phyloP scores from a whole-genome alignment of 768 basidiomycete species.

The Galerina marginata region DNA sequence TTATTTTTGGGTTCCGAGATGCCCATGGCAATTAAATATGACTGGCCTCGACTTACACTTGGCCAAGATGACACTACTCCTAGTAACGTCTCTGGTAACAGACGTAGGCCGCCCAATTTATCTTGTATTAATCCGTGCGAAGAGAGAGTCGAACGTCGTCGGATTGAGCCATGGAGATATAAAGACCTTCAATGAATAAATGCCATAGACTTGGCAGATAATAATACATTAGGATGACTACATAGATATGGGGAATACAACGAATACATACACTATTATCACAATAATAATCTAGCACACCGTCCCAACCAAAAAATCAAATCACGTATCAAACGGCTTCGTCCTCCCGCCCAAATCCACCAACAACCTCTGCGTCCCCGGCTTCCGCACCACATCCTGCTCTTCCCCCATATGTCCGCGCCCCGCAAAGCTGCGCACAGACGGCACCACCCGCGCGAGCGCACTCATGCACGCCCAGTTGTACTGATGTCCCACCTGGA shows the following conservation, averaged over 20 bases:
- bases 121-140: too few relatives aligned
- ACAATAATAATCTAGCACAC: neutral
- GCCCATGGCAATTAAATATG: too few relatives aligned
- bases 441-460: conserved; percentile 27
- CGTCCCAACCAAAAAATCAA: neutral
- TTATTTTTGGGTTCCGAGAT: too few relatives aligned
- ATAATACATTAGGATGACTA: neutral
- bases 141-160: too few relatives aligned
- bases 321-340: conserved; percentile 16
- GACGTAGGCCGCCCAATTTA: too few relatives aligned
- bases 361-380: conserved; percentile 4
- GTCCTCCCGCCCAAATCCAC: conserved; percentile 14
- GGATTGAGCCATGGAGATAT: too few relatives aligned
- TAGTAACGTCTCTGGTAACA: too few relatives aligned
- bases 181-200: too few relatives aligned
- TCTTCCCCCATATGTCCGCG: conserved; percentile 20
- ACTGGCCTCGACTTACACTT: too few relatives aligned
- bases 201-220: neutral
- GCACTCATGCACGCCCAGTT: conserved; percentile 28
- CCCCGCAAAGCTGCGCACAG: conserved; percentile 26
- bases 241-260: neutral
- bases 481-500: conserved; percentile 25
- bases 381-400: neutral
- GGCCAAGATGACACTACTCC: too few relatives aligned
- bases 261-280: neutral